Evolutionary conservation across 768 basidiomycete species (phyloP), one percentile per base, ranked within the genome.

Genomic region (Macrolepiota dolichaula): DNA sequence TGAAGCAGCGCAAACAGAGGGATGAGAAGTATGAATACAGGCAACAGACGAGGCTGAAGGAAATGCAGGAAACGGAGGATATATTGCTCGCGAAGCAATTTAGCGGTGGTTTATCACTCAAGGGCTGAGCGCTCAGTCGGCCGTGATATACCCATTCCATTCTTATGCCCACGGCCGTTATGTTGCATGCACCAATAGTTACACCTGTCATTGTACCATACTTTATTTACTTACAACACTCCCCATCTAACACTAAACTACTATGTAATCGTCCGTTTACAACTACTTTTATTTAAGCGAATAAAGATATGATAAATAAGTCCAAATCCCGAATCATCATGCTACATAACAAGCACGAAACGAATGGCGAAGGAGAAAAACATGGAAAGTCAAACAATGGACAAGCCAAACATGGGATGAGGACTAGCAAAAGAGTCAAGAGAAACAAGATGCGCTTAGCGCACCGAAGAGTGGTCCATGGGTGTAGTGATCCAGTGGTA

Each of bases 1-100:
- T 80, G 67, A 77, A 76, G 65, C 85, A 87, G 72, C 77, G 82
- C 65, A 69, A 73, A 67, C 67, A 68, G 57, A 79, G 76, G 67
- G 74, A 73, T 64, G 77, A 77, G 53, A 71, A 73, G 62, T 71
- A 76, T 51, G 64, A 70, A 65, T 64, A 73, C 62, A 77, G 65
- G 63, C 74, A 74, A 66, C 65, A 78, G 65, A 25, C 42, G 22
- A 7, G 40, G 17, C 13, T 52, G 32, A 78, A 76, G 67, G 82
- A 86, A 70, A 69, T 68, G 57, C 67, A 72, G 37, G 75, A 78
- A 66, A 74, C 36, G 2, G 52, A 55, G 13, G 53, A 52, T 19
- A 60, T 60, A 25, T 27, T 52, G 40, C 44, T 49, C 7, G 52
- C 40, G 12, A 38, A 25, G 44, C 40, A 52, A 46, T 54, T 55